A percentile compares a stretch with the other conserved stretches of the same genome.
phyloP scores from a whole-genome alignment of 129 eudicot genomes.

The Flaveria robusta region DNA sequence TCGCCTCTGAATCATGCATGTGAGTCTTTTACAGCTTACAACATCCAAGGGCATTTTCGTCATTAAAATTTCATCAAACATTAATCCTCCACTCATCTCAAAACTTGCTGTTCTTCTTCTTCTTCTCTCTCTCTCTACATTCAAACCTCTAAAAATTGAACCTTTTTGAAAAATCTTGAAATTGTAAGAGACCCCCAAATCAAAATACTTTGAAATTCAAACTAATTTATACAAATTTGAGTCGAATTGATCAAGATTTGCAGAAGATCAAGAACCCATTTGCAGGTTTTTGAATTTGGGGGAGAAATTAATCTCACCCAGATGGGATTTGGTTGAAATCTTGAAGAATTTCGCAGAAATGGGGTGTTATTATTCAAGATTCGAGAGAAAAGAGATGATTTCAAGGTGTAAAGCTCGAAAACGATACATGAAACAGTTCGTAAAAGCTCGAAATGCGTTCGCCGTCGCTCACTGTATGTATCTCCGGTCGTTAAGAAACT shows the following conservation, averaged over 20 bases:
- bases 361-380: conserved; percentile 84
- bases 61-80: conserved; percentile 3
- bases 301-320: neutral
- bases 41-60: conserved; percentile 41
- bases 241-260: conserved; percentile 6
- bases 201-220: neutral
- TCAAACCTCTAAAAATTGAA: conserved; percentile 20
- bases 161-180: neutral
- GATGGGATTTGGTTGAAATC: conserved; percentile 7
- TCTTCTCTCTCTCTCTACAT: conserved; percentile 1
- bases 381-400: conserved; percentile 79
- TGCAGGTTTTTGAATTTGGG: too few relatives aligned
- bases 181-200: neutral
- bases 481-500: conserved; percentile 57
- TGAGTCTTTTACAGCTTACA: neutral
- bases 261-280: too few relatives aligned
- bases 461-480: conserved; percentile 73
- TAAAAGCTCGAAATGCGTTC: conserved; percentile 69
- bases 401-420: conserved; percentile 81
- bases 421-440: conserved; percentile 88
- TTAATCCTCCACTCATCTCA: conserved; percentile 22
- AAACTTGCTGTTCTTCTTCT: neutral
- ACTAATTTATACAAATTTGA: neutral
- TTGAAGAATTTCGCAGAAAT: conserved; percentile 26
- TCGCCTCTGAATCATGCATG: conserved; percentile 36